These are phyloP conservation scores for Pichia paraexigua DNA, from an alignment of 805 yeast genomes.

Conservation along the genomic window DNA sequence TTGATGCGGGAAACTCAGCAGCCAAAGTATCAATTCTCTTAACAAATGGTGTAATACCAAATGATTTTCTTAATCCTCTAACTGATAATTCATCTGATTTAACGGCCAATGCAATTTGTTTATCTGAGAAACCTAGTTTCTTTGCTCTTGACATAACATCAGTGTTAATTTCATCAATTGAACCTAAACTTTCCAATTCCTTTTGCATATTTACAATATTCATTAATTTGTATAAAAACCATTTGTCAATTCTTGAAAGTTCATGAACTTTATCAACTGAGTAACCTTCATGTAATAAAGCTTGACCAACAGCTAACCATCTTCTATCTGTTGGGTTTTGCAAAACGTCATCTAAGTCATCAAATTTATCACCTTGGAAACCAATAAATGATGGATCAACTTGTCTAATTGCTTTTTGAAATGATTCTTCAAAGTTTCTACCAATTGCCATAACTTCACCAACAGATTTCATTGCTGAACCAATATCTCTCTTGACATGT, in stretches of 20 bases:
- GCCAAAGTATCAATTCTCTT: slow-evolving; percentile 96
- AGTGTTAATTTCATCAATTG: slow-evolving; percentile 50
- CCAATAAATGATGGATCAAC: slow-evolving; percentile 88
- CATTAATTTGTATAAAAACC: slow-evolving; percentile 91
- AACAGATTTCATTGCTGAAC: slow-evolving; percentile 96
- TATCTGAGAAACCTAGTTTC: slow-evolving; percentile 91
- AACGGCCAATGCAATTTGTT: slow-evolving; percentile 78
- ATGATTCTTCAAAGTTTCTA: slow-evolving; percentile 93
- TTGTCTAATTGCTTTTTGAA: slow-evolving; percentile 96
- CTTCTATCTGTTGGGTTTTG: slow-evolving; percentile 91
- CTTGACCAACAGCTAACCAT: slow-evolving; percentile 98
- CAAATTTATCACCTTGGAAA: slow-evolving; percentile 79
- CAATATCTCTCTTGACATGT: slow-evolving; percentile 88
- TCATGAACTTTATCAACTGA: slow-evolving; percentile 90
- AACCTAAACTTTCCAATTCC: slow-evolving; percentile 59
- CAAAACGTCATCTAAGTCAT: slow-evolving; percentile 67
- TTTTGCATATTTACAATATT: slow-evolving; percentile 87
- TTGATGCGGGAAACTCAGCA: slow-evolving; percentile 97
- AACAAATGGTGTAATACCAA: slow-evolving; percentile 83
- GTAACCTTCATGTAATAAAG: slow-evolving; percentile 83
- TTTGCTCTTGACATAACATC: slow-evolving; percentile 75
- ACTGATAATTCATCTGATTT: slow-evolving; percentile 71
- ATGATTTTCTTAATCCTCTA: slow-evolving; percentile 71
- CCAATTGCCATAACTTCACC: slow-evolving; percentile 99
- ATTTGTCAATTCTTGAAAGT: slow-evolving; percentile 84